Evolutionary conservation across 2,329 filamentous ascomycete genomes (phyloP).

Genomic region (Diaporthe longicolla): DNA sequence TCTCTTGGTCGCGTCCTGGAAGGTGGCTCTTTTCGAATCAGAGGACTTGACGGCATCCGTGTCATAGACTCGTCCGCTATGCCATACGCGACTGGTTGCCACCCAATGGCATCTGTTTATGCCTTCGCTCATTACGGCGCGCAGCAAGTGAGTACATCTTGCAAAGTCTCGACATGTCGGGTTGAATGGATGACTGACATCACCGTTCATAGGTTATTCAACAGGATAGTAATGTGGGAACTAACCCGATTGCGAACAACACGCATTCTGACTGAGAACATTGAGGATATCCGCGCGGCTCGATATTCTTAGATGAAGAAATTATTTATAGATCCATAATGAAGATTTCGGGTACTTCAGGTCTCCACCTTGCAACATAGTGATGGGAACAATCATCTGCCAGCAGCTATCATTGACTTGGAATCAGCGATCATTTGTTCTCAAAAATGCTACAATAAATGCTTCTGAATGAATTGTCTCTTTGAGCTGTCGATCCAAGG

Average conservation of each 20-base stretch:
- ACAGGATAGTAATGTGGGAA: background rate
- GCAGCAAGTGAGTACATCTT: background rate
- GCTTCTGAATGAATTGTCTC: background rate
- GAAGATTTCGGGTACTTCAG: background rate
- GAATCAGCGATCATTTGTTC: background rate
- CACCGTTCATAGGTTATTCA: background rate
- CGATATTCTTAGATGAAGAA: background rate
- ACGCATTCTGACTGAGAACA: background rate
- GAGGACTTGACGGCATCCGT: conserved; percentile 9
- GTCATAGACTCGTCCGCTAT: conserved; percentile 10
- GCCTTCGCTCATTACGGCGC: background rate
- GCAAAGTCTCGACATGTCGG: too few species aligned
- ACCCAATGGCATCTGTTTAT: conserved; percentile 11
- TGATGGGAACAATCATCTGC: background rate
- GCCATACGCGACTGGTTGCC: background rate
- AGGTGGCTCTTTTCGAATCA: conserved; percentile 2
- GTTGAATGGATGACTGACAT: too few species aligned
- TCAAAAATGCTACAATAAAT: background rate
- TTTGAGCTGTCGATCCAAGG: background rate
- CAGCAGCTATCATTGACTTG: background rate
- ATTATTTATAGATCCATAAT: background rate
- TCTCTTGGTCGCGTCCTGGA: background rate
- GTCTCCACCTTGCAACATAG: background rate
- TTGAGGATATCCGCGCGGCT: background rate
- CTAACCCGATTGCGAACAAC: background rate